Evolutionary conservation across 2,329 filamentous ascomycete genomes (phyloP).

Genomic region (Aspergillus puulaauensis): DNA sequence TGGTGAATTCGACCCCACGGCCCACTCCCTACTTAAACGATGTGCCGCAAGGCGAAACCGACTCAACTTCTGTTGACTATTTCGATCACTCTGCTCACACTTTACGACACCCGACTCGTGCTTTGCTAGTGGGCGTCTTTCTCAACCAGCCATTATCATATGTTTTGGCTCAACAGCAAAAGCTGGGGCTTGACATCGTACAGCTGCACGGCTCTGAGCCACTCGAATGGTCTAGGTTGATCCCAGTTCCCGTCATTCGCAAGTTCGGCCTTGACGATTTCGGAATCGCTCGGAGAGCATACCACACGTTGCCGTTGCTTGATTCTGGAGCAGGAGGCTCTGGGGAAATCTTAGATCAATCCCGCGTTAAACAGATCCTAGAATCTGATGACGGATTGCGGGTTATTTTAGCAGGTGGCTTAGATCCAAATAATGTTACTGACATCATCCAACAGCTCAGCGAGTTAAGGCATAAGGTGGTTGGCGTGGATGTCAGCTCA

Average conservation of each 20-base stretch:
- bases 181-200: constrained; percentile 79
- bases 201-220: constrained; percentile 93
- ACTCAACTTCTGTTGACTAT: constrained; percentile 56
- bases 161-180: constrained; percentile 73
- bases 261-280: constrained; percentile 76
- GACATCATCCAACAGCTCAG: constrained; percentile 65
- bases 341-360: constrained; percentile 73
- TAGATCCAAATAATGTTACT: constrained; percentile 76
- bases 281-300: constrained; percentile 72
- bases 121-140: constrained; percentile 90
- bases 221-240: constrained; percentile 82
- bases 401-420: constrained; percentile 80
- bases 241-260: constrained; percentile 87
- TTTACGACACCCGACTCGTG: constrained; percentile 56
- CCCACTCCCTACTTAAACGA: constrained; percentile 17
- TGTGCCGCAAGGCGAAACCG: constrained; percentile 20
- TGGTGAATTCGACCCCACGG: constrained; percentile 59
- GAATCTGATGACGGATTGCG: constrained; percentile 67
- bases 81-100: constrained; percentile 60
- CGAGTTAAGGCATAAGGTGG: constrained; percentile 60
- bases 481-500: constrained; percentile 90
- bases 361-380: constrained; percentile 66
- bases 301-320: constrained; percentile 78
- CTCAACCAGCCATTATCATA: constrained; percentile 84
- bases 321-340: constrained; percentile 84